A percentile compares a stretch with the other conserved stretches of the same genome.
These are phyloP conservation scores for Cladophialophora bantiana DNA, from an alignment of 2,329 filamentous ascomycete species.

Conservation along the genomic window DNA sequence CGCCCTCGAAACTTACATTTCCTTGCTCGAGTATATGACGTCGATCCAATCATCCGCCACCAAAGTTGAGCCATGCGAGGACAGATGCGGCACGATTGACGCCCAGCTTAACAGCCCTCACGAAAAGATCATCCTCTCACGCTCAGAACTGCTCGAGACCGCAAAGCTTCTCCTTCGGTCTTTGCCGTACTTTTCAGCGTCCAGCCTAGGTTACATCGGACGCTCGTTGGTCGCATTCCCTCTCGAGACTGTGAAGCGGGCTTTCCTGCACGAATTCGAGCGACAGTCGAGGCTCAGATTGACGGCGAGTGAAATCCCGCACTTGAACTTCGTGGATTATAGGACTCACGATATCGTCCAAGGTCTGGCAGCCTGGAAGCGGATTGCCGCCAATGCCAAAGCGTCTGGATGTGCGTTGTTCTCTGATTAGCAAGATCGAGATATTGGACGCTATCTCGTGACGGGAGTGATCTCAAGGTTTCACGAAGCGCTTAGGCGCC, in stretches of 20 bases:
- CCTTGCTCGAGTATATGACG: not conserved
- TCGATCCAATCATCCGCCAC: not conserved
- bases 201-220: slow-evolving; percentile 7
- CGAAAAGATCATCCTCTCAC: not conserved
- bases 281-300: not conserved
- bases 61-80: not conserved
- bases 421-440: not conserved
- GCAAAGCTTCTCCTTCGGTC: slow-evolving; percentile 16
- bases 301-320: not conserved
- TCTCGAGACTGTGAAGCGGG: slow-evolving; percentile 9
- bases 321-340: not conserved
- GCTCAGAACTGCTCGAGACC: slow-evolving; percentile 3
- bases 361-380: not conserved
- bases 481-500: not conserved
- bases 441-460: not conserved
- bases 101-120: not conserved
- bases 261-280: slow-evolving; percentile 3
- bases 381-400: slow-evolving; percentile 5
- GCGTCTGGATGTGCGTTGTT: slow-evolving; percentile 13
- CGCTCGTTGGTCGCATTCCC: slow-evolving; percentile 10
- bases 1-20: slow-evolving; percentile 9
- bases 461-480: not conserved
- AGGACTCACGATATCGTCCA: not conserved
- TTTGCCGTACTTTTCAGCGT: slow-evolving; percentile 9
- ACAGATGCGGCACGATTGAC: not conserved